A percentile compares a stretch with the other conserved stretches of the same genome.
Conservation (phyloP, 345 rosid species). For the Hibiscus trionum region DNA sequence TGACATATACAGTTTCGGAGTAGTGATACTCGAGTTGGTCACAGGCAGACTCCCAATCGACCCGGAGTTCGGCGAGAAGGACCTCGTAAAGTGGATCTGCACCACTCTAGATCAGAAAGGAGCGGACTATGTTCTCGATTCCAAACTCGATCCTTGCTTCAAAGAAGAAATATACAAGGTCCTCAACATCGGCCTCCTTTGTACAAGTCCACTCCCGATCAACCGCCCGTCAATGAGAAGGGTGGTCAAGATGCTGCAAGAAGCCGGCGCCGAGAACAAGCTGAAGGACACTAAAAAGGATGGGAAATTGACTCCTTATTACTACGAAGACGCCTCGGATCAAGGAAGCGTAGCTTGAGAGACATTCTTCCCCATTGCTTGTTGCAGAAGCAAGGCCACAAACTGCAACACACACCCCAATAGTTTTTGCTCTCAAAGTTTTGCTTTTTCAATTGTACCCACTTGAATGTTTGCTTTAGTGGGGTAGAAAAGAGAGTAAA, state of each 20-base stretch:
- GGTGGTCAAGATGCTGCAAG: constrained; percentile 86
- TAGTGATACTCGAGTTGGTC: constrained; percentile 84
- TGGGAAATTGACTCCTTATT: constrained; percentile 85
- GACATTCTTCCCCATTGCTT: neutral
- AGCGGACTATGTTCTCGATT: constrained; percentile 68
- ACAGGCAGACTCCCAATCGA: constrained; percentile 73
- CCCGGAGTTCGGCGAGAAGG: constrained; percentile 86
- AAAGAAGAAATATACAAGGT: constrained; percentile 79
- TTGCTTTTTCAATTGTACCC: constrained; percentile 9
- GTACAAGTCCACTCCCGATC: constrained; percentile 82
- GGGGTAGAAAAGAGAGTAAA: constrained; percentile 2
- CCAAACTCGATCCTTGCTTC: constrained; percentile 70
- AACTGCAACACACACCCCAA: neutral
- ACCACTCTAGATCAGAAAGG: constrained; percentile 73
- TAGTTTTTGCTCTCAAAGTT: constrained; percentile 14
- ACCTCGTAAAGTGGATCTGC: constrained; percentile 92
- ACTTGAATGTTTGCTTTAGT: constrained; percentile 13
- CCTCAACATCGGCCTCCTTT: constrained; percentile 77
- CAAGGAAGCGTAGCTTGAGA: constrained; percentile 73
- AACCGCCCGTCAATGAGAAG: constrained; percentile 97
- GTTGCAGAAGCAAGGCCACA: neutral
- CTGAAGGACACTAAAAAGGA: constrained; percentile 36
- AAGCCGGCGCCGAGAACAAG: constrained; percentile 42
- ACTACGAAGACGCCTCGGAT: constrained; percentile 74
- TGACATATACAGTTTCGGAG: constrained; percentile 96